phyloP scores from a whole-genome alignment of 139 green algal genomes.

The Micractinium sp. region DNA sequence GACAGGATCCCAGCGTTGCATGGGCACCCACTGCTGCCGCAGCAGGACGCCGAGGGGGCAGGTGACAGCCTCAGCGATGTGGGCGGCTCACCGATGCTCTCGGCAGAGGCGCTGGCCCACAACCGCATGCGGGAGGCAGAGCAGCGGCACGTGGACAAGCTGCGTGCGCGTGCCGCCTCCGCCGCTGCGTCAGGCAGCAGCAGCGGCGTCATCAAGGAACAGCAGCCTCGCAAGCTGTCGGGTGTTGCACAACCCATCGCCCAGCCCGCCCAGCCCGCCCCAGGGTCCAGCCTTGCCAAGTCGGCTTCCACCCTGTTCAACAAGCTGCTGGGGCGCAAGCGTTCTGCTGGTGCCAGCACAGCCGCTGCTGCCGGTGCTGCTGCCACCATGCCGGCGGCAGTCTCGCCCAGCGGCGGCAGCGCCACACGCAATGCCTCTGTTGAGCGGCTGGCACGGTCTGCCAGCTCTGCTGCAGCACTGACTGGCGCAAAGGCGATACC shows the following conservation, averaged over 20 bases:
- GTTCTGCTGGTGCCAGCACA: neutral
- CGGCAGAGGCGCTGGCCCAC: neutral
- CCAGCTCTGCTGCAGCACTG: neutral
- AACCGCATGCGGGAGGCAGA: neutral
- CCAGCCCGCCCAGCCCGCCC: neutral
- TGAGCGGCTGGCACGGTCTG: neutral
- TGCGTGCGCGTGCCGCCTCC: neutral
- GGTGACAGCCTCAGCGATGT: neutral
- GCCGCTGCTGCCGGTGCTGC: neutral
- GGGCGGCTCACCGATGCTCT: neutral
- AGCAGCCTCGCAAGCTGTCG: neutral
- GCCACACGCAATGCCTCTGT: neutral
- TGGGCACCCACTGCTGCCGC: neutral
- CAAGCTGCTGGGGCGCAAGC: constrained; percentile 30
- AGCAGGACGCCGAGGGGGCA: neutral
- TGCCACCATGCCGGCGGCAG: neutral
- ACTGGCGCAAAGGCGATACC: neutral
- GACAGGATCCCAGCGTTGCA: neutral
- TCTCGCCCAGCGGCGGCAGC: neutral
- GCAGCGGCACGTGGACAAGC: neutral
- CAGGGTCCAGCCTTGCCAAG: neutral
- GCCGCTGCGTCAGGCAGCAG: neutral
- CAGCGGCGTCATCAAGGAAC: neutral
- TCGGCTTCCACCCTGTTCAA: constrained; percentile 21
- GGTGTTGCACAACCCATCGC: neutral